These are phyloP conservation scores for Salvia hispanica DNA, from an alignment of 257 asterid genomes.

Conservation along the genomic window DNA sequence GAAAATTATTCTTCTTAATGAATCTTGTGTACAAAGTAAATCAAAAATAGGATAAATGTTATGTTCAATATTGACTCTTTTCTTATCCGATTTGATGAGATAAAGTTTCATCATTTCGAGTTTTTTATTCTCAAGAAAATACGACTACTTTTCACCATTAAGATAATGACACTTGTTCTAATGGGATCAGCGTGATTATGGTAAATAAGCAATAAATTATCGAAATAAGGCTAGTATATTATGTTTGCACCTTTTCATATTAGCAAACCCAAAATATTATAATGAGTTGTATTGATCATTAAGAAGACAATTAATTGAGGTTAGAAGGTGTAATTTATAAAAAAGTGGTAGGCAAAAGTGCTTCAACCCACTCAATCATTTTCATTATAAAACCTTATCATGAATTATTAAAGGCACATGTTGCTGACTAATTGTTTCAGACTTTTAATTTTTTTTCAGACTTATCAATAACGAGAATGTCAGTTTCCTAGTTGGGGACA, in stretches of 20 bases:
- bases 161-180: neutral
- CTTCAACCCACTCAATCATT: constrained; percentile 1
- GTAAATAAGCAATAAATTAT: neutral
- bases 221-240: neutral
- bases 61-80: no score
- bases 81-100: no score
- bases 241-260: neutral
- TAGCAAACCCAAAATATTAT: neutral
- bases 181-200: neutral
- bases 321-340: neutral
- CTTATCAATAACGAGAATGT: constrained; percentile 23
- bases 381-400: constrained; percentile 28
- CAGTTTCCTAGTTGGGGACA: constrained; percentile 37
- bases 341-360: neutral
- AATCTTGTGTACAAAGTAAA: no score
- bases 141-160: neutral
- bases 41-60: no score
- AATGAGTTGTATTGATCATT: neutral
- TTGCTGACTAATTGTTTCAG: constrained; percentile 9
- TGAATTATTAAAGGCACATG: constrained; percentile 7
- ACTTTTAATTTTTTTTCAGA: constrained; percentile 4
- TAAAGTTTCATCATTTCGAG: no score
- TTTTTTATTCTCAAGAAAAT: no score
- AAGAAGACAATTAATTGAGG: neutral
- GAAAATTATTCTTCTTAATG: no score